Evolutionary conservation across 2,329 filamentous ascomycete species (phyloP).

Genomic region (Talaromyces sp.): DNA sequence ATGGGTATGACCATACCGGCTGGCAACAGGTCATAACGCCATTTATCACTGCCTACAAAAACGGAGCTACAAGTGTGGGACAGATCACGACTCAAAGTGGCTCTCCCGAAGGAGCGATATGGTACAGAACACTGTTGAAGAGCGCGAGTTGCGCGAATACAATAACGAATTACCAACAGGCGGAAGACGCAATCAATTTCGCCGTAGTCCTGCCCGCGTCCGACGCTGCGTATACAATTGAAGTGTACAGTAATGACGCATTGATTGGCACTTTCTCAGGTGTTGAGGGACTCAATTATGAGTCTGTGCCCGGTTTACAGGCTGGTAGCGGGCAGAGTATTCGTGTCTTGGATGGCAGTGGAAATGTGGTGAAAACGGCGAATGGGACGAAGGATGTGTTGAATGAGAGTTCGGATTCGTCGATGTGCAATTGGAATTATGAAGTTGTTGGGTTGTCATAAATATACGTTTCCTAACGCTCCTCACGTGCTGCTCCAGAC

Average conservation of each 20-base stretch:
- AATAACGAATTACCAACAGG: conserved; percentile 13
- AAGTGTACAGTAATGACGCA: conserved; percentile 13
- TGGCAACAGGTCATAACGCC: conserved; percentile 14
- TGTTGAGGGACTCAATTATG: conserved; percentile 5
- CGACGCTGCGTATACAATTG: background rate
- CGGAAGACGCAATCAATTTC: conserved; percentile 7
- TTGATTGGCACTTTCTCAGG: conserved; percentile 5
- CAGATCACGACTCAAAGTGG: background rate
- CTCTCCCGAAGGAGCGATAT: background rate
- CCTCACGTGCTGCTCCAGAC: no score
- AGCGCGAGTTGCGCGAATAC: conserved; percentile 13
- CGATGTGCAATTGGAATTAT: conserved; percentile 17
- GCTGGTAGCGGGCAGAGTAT: conserved; percentile 7
- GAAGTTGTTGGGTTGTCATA: conserved; percentile 16
- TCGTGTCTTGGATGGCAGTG: background rate
- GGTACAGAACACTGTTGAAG: conserved; percentile 8
- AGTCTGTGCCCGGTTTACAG: conserved; percentile 14
- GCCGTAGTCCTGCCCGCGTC: conserved; percentile 5
- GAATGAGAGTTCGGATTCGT: background rate
- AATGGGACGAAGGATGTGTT: conserved; percentile 13
- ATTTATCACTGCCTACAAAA: conserved; percentile 13
- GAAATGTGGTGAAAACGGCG: conserved; percentile 6
- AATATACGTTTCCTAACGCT: no score
- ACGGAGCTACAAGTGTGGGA: background rate
- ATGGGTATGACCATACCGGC: conserved; percentile 14